Evolutionary conservation across 768 basidiomycete species (phyloP).

Genomic region (Boletus coccyginus): DNA sequence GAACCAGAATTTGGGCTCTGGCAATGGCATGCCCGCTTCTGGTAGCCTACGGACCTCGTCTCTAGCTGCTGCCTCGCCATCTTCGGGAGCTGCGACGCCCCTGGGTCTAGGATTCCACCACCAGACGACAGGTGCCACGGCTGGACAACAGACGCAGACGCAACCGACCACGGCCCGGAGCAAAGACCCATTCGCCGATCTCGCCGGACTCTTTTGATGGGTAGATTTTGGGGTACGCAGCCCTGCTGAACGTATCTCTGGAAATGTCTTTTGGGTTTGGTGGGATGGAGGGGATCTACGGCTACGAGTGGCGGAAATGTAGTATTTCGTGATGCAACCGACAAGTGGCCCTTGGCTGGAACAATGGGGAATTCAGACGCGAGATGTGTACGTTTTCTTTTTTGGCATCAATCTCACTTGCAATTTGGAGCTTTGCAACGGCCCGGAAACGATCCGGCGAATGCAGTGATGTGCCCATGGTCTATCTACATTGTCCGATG

Average conservation of each 20-base stretch:
- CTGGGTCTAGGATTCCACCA: background rate
- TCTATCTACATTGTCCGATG: too few species aligned
- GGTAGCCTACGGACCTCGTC: constrained; percentile 7
- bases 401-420: constrained; percentile 8
- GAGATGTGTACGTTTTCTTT: constrained; percentile 7
- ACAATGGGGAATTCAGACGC: background rate
- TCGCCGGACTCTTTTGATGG: constrained; percentile 67
- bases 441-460: background rate
- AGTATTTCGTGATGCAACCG: background rate
- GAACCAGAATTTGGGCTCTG: constrained; percentile 2
- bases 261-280: background rate
- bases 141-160: constrained; percentile 22
- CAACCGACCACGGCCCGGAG: constrained; percentile 30
- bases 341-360: background rate
- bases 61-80: constrained; percentile 7
- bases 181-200: constrained; percentile 85
- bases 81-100: constrained; percentile 15
- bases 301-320: background rate
- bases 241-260: background rate
- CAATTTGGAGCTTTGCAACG: background rate
- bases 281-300: background rate
- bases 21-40: background rate
- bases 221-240: background rate
- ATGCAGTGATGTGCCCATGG: too few species aligned
- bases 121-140: constrained; percentile 1